phyloP scores from a whole-genome alignment of 495 filamentous ascomycete species.

The Xylaria nigripes region DNA sequence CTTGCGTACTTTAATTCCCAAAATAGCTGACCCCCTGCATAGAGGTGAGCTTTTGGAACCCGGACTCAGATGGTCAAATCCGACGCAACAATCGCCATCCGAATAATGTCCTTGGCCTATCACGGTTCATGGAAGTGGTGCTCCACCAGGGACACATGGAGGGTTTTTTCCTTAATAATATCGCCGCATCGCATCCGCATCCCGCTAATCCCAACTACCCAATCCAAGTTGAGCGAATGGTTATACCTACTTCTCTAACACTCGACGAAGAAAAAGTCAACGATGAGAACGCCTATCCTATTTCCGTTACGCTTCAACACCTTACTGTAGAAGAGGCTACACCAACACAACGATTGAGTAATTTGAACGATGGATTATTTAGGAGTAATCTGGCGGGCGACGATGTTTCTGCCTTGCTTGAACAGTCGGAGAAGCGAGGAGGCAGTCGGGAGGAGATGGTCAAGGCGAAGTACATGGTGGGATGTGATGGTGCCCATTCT shows the following conservation, averaged over 20 bases:
- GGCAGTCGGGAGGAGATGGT: constrained; percentile 32
- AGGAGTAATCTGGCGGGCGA: constrained; percentile 42
- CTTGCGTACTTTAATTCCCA: too few relatives aligned
- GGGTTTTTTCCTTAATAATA: constrained; percentile 44
- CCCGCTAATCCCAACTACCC: constrained; percentile 26
- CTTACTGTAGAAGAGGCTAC: constrained; percentile 38
- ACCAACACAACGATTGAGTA: constrained; percentile 30
- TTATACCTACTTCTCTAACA: constrained; percentile 34
- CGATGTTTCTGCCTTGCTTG: constrained; percentile 42
- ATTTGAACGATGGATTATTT: constrained; percentile 37
- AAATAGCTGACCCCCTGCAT: too few relatives aligned
- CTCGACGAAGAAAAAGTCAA: constrained; percentile 34
- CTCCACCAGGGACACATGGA: constrained; percentile 51
- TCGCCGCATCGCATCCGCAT: constrained; percentile 21
- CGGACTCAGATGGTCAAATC: constrained; percentile 41
- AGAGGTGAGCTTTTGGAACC: constrained; percentile 42
- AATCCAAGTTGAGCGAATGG: constrained; percentile 42
- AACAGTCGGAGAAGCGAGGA: constrained; percentile 17
- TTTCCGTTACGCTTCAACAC: constrained; percentile 40
- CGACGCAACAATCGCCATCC: constrained; percentile 41
- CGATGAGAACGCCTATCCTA: constrained; percentile 43
- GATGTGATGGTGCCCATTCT: constrained; percentile 60
- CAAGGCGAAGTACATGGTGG: constrained; percentile 57
- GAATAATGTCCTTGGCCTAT: constrained; percentile 41
- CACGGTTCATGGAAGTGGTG: constrained; percentile 45